Base-by-base conservation (phyloP, 108 stramenopile species). In the Phaeodactylum tricornutum region DNA sequence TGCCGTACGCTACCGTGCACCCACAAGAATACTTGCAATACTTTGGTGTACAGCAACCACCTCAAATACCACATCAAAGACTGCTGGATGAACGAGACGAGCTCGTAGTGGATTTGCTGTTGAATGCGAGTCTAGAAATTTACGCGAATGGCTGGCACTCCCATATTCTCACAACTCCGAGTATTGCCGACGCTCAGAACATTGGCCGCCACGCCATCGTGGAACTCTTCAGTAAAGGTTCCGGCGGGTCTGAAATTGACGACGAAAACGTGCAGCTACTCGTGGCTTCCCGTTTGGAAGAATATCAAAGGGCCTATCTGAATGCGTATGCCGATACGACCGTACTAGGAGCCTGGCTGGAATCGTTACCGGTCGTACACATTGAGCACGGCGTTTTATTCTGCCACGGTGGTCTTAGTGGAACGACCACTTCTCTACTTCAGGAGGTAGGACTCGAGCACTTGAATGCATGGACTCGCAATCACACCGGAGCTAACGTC, bases 1-100 rank as follows among this genome's bases (percentile, higher is more conserved):
- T 67, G 37, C 63, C 72, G 0, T 74, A 74, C 46, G 65, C 77
- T 1, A 59, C 59, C 1, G 69, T 78, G 4, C 77, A 78, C 42
- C 77, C 77, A 2, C 66, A 62, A 17, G 77, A 78, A 25, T 67
- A 68, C 56, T 57, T 66, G 49, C 69, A 69, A 33, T 78, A 71
- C 40, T 28, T 71, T 6, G n/a, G n/a, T n/a, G n/a, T n/a, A n/a
- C n/a, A n/a, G n/a, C n/a, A n/a, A n/a, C n/a, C n/a, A n/a, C n/a
- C n/a, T n/a, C n/a, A n/a, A n/a, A n/a, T n/a, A n/a, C n/a, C n/a
- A n/a, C n/a, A n/a, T n/a, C n/a, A n/a, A n/a, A n/a, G n/a, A n/a
- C n/a, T n/a, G n/a, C 5, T 41, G 5, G 33, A 55, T 24, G 28
- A 53, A 4, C 14, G 4, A 5, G 29, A 48, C 46, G 57, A 64